Conservation (phyloP, 805 yeast species). For the Cyberlindnera maritima region DNA sequence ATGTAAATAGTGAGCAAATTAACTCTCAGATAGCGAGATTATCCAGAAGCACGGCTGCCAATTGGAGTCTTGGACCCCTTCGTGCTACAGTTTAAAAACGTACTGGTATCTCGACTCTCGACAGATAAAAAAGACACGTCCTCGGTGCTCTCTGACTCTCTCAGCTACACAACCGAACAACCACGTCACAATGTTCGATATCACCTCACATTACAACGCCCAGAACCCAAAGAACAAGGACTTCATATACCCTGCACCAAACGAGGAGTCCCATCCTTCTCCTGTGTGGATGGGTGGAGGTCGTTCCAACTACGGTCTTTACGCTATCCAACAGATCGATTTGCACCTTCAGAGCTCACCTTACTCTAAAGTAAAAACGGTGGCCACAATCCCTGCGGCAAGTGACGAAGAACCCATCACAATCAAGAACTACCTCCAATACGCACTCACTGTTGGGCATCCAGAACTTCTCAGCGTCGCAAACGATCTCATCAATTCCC, state of each 20-base stretch:
- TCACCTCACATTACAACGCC: constrained; percentile 3
- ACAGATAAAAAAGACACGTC: neutral
- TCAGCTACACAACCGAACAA: neutral
- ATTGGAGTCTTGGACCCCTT: no score
- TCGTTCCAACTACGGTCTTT: constrained; percentile 5
- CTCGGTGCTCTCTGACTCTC: neutral
- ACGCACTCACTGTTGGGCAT: constrained; percentile 46
- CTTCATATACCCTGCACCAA: constrained; percentile 11
- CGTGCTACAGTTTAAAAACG: neutral
- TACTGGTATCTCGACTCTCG: neutral
- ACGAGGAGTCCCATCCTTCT: constrained; percentile 9
- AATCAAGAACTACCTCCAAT: constrained; percentile 9
- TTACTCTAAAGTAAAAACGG: neutral
- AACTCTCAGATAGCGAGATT: no score
- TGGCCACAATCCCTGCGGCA: constrained; percentile 1
- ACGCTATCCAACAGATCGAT: constrained; percentile 11
- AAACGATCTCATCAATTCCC: constrained; percentile 39
- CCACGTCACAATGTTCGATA: constrained; percentile 2
- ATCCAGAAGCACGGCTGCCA: no score
- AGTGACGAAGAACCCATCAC: constrained; percentile 1
- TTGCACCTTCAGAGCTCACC: constrained; percentile 11
- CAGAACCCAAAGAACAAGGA: neutral
- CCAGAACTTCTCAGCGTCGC: constrained; percentile 61
- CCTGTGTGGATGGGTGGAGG: constrained; percentile 18
- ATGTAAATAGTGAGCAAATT: neutral